Percentiles rank a stretch among this genome's conserved stretches.
phyloP scores from a whole-genome alignment of 371 early-diverging fungal genomes.

The Neoconidiobolus thromboides region DNA sequence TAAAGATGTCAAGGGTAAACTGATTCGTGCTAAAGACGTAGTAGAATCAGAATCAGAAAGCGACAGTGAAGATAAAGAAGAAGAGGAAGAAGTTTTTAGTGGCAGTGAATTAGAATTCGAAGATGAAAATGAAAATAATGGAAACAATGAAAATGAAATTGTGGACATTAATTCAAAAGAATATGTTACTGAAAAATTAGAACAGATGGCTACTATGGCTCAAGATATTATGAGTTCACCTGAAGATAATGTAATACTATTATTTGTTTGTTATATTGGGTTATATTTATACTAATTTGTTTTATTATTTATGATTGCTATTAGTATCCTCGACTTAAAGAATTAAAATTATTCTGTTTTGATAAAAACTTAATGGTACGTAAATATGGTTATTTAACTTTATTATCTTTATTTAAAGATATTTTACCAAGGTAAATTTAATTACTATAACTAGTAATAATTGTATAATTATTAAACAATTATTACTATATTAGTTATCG shows the following conservation, averaged over 20 bases:
- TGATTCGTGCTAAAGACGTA: slow-evolving; percentile 6
- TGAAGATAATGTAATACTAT: slow-evolving; percentile 33
- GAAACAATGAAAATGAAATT: neutral
- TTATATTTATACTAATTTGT: too few species aligned
- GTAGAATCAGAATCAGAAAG: neutral
- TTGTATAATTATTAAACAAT: neutral
- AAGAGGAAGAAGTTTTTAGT: neutral
- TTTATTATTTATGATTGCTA: too few species aligned
- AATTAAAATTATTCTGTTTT: slow-evolving; percentile 30
- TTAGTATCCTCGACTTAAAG: slow-evolving; percentile 35
- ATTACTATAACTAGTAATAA: neutral
- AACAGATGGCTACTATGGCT: slow-evolving; percentile 55
- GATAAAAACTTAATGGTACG: slow-evolving; percentile 32
- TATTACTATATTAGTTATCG: slow-evolving; percentile 31
- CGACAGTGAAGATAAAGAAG: neutral
- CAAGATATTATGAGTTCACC: slow-evolving; percentile 57
- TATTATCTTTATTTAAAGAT: slow-evolving; percentile 79
- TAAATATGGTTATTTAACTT: slow-evolving; percentile 61
- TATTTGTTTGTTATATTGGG: neutral
- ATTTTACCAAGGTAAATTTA: slow-evolving; percentile 60
- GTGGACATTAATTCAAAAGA: slow-evolving; percentile 8
- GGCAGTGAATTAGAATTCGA: neutral
- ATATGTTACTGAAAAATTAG: slow-evolving; percentile 40
- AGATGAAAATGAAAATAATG: slow-evolving; percentile 1
- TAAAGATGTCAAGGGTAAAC: slow-evolving; percentile 6